A percentile compares a stretch with the other conserved stretches of the same genome.
Conservation (phyloP, 495 filamentous ascomycete species). For the Penicillium goetzii region DNA sequence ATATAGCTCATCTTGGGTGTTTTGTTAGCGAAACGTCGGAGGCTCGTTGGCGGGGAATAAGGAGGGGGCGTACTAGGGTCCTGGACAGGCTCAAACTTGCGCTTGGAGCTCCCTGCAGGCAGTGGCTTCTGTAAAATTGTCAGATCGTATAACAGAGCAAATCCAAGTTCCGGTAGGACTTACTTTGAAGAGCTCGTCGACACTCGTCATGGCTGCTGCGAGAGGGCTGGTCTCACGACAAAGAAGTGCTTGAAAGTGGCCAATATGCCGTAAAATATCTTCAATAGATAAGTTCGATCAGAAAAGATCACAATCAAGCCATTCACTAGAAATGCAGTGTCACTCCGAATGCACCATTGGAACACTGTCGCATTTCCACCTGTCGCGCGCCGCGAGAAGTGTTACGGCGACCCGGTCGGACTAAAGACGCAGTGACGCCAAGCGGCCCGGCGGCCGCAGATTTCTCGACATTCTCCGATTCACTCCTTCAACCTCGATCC, state of each 20-base stretch:
- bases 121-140: slow-evolving; percentile 47
- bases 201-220: slow-evolving; percentile 65
- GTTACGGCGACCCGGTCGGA: slow-evolving; percentile 41
- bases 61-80: slow-evolving; percentile 65
- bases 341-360: background rate
- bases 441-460: slow-evolving; percentile 40
- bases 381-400: slow-evolving; percentile 33
- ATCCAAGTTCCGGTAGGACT: background rate
- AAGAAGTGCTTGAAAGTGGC: background rate
- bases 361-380: slow-evolving; percentile 19
- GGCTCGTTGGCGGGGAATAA: background rate
- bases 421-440: slow-evolving; percentile 48
- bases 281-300: background rate
- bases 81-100: slow-evolving; percentile 71
- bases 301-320: background rate
- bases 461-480: slow-evolving; percentile 42
- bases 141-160: slow-evolving; percentile 9
- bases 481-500: slow-evolving; percentile 17
- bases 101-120: slow-evolving; percentile 59
- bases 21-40: slow-evolving; percentile 28
- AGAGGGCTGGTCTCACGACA: background rate
- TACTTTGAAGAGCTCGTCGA: slow-evolving; percentile 88
- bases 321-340: background rate
- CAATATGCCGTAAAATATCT: background rate
- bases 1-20: slow-evolving; percentile 67